Base-by-base conservation (phyloP, 2,329 filamentous ascomycete species). In the Tetracladium maxilliforme region DNA sequence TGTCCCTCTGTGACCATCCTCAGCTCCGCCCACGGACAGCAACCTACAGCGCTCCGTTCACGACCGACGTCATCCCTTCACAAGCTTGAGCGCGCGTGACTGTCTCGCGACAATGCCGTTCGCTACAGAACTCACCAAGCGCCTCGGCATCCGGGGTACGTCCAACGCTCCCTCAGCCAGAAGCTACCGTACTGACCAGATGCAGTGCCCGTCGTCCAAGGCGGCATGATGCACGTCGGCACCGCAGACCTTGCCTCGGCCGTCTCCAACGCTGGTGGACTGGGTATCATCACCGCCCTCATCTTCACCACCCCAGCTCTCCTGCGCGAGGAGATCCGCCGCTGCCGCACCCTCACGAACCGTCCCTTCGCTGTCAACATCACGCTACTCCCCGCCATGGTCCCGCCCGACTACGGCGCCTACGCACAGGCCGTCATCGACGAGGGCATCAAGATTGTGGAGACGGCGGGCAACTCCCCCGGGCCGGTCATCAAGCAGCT, bases 391-490 rank as follows among this genome's bases (percentile, higher is more conserved):
- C 90, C 90, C 15, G 69, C 86, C 28, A 68, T 95, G 40, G 75
- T 83, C 7, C 83, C 90, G 6, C 90, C 90, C 5, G 77, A 95
- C 63, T 98, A 98, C 51, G 69, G 58, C 33, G 87, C 82, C 32
- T 98, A 92, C 55, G 83, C 87, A 15, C 80, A 82, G 52, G 81
- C 86, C 27, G 74, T 92, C 45, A 86, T 98, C 45, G 86, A 94
- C 45, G 86, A 94, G 58, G 86, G 84, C 29, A 64, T 95, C 54
- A 70, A 68, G 35, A 76, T 95, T 33, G 87, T 95, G 39, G 90
- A 95, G 58, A 93, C 84, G 4, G 84, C 84, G 2, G 84, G 84
- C 27, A 92, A 92, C 60, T 75, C 64, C 41, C 90, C 90, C 0
- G 90, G 84, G 2, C 84, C 86, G 4, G 76, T 98, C 35, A 95